phyloP scores from a whole-genome alignment of 352 stramenopile species.

The Pythium periplocum region DNA sequence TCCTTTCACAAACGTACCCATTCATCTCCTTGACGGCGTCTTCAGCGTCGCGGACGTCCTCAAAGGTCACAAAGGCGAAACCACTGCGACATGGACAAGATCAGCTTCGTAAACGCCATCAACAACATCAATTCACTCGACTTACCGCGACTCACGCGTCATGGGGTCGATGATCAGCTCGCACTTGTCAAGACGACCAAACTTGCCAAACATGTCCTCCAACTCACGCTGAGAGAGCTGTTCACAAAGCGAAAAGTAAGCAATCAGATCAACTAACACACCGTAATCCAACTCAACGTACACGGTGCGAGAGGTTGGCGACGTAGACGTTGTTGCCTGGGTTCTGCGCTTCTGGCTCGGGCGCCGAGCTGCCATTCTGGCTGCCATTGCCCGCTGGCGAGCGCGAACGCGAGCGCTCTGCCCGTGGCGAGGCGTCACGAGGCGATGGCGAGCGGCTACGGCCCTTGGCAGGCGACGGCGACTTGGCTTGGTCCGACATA shows the following conservation, averaged over 20 bases:
- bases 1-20: constrained; percentile 31
- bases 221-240: constrained; percentile 48
- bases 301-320: constrained; percentile 52
- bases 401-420: constrained; percentile 29
- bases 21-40: constrained; percentile 79
- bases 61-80: constrained; percentile 75
- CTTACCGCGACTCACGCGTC: constrained; percentile 64
- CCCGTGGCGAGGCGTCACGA: constrained; percentile 2
- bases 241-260: constrained; percentile 1
- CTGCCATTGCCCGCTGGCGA: constrained; percentile 26
- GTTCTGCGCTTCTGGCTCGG: constrained; percentile 25
- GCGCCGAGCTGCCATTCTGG: constrained; percentile 5
- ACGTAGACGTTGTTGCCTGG: constrained; percentile 82
- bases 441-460: constrained; percentile 16
- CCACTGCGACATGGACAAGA: constrained; percentile 24
- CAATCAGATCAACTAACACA: constrained; percentile 1
- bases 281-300: constrained; percentile 15
- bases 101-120: neutral
- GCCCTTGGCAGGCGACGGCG: constrained; percentile 16
- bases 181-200: constrained; percentile 63
- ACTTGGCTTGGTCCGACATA: constrained; percentile 25
- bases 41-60: constrained; percentile 68
- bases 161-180: constrained; percentile 80
- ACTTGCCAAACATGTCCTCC: constrained; percentile 72
- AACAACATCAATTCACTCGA: neutral